A percentile compares a stretch with the other conserved stretches of the same genome.
phyloP scores from a whole-genome alignment of 1,284 basidiomycete species.

The Melampsora larici-populina region DNA sequence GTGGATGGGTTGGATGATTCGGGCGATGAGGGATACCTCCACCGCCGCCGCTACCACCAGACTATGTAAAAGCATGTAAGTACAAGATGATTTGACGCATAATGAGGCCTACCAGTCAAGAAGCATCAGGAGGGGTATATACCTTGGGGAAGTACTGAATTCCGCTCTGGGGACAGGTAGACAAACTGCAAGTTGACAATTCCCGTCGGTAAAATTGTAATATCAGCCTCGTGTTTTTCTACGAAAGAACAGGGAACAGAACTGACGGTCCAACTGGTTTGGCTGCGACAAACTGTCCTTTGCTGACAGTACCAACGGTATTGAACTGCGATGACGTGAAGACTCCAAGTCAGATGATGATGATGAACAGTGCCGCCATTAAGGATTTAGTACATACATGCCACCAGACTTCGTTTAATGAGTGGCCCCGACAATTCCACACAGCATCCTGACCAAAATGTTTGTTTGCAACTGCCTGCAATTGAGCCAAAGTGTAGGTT shows the following conservation, averaged over 20 bases:
- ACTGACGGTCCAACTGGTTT: constrained; percentile 39
- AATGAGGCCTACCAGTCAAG: background rate
- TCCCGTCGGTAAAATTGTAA: background rate
- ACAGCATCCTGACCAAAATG: constrained; percentile 31
- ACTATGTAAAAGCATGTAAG: background rate
- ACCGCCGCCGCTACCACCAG: constrained; percentile 21
- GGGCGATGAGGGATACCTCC: background rate
- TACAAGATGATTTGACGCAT: background rate
- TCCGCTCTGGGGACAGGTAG: constrained; percentile 33
- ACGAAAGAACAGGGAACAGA: background rate
- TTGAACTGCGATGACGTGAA: constrained; percentile 11
- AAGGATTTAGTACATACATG: constrained; percentile 19
- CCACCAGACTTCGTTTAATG: constrained; percentile 43
- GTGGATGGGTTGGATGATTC: constrained; percentile 22
- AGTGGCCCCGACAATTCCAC: constrained; percentile 34
- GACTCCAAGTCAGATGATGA: background rate
- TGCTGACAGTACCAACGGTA: constrained; percentile 13
- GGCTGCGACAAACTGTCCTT: constrained; percentile 31
- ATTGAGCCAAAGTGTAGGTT: constrained; percentile 63
- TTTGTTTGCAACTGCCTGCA: constrained; percentile 54
- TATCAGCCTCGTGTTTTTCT: background rate
- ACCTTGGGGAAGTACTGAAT: constrained; percentile 41
- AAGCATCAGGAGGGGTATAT: background rate
- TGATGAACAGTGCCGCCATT: background rate
- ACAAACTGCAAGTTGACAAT: constrained; percentile 13